Evolutionary conservation across 2,329 filamentous ascomycete species (phyloP).

Genomic region (Hypoxylon rubiginosum): DNA sequence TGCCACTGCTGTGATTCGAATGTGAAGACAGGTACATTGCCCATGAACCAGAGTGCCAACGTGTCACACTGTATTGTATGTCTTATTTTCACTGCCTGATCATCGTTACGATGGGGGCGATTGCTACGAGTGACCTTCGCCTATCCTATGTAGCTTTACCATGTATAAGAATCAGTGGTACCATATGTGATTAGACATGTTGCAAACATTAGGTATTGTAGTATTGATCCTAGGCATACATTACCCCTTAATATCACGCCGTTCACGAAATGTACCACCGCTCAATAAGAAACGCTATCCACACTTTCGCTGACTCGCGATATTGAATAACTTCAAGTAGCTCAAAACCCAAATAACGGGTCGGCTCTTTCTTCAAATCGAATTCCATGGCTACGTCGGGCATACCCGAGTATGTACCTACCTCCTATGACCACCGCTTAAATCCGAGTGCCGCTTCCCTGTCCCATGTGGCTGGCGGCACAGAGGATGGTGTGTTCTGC

Average conservation of each 20-base stretch:
- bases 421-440: background rate
- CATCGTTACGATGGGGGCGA: background rate
- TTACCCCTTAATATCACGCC: background rate
- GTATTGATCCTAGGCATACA: background rate
- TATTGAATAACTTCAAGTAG: background rate
- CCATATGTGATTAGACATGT: background rate
- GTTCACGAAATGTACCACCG: background rate
- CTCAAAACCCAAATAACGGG: background rate
- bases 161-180: no score
- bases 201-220: background rate
- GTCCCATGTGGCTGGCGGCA: background rate
- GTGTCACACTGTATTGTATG: background rate
- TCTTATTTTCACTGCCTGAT: background rate
- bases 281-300: background rate
- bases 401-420: no score
- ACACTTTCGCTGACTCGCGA: background rate
- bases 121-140: background rate
- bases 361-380: background rate
- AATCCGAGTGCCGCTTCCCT: background rate
- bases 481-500: background rate
- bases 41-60: background rate
- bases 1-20: background rate
- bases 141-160: background rate
- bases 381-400: background rate
- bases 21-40: background rate